Evolutionary conservation across 1,284 basidiomycete species (phyloP), one percentile per base, ranked within the genome.

Genomic region (Ganoderma boninense): DNA sequence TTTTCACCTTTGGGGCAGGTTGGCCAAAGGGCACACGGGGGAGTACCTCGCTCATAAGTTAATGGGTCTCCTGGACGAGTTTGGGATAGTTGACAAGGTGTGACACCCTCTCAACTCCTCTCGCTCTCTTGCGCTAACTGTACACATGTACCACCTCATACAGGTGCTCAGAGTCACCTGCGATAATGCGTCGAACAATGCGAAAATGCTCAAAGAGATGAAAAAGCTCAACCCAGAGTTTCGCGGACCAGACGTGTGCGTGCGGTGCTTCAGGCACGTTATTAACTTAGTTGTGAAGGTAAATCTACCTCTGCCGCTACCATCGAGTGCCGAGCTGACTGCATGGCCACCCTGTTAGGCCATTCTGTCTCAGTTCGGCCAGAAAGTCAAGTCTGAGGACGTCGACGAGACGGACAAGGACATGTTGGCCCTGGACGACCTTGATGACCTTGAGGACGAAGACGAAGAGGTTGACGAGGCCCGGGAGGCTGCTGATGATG

Each of bases 241-340:
- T 56, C 64, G 49, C 26, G 73, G 74, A 4, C 56, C 38, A 0
- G 43, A 65, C 6, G 75, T 68, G 38, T 73, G 69, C 10, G 72
- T 73, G 1, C 64, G 75, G 4, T 81, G 80, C 70, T 80, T 81
- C 61, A 70, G 62, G 4, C 64, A 65, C 32, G 38, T 65, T 20
- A 49, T 65, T 10, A 73, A 73, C 35, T 76, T 79, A 59, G 67
- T 74, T 32, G 67, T 71, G n/a, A 72, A 74, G 68, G 71, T 75
- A 69, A n/a, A n/a, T n/a, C n/a, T n/a, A n/a, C n/a, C 11, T 40
- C 5, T 14, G 16, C 16, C 16, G 16, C 16, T 20, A 14, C 23
- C 18, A 20, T 23, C 11, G n/a, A 52, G 8, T 23, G 10, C 23
- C n/a, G 2, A 26, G 4, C 49, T 23, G 13, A 5, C n/a, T 2